Conservation (phyloP, 148 eudicot species). For the Fagopyrum esculentum region DNA sequence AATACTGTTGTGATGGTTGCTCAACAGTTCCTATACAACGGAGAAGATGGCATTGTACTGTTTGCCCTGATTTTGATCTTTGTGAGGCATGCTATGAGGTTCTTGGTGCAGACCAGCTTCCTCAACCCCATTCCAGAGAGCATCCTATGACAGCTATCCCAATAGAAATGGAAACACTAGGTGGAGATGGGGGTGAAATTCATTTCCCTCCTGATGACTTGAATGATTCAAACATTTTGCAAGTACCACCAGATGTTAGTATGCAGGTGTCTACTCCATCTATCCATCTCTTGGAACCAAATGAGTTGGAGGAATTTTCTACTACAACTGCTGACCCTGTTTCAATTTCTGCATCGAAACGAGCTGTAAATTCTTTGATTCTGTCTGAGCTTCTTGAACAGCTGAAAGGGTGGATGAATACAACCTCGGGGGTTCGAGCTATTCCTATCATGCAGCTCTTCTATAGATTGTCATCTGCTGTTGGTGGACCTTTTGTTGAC, state of each 20-base stretch:
- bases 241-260: conserved; percentile 42
- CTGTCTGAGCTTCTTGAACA: conserved; percentile 84
- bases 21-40: conserved; percentile 93
- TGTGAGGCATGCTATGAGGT: conserved; percentile 98
- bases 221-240: conserved; percentile 49
- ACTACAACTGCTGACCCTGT: conserved; percentile 73
- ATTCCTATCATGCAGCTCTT: conserved; percentile 97
- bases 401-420: conserved; percentile 94
- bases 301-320: conserved; percentile 68
- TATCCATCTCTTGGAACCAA: conserved; percentile 77
- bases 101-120: conserved; percentile 77
- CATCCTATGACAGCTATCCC: conserved; percentile 98
- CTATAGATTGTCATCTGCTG: conserved; percentile 86
- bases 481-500: conserved; percentile 95
- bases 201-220: conserved; percentile 68
- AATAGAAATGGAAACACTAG: conserved; percentile 80
- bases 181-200: conserved; percentile 77
- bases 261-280: conserved; percentile 61
- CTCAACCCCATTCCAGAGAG: conserved; percentile 95
- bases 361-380: conserved; percentile 91
- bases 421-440: conserved; percentile 77
- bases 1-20: conserved; percentile 99
- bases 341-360: conserved; percentile 90
- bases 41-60: conserved; percentile 93
- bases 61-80: conserved; percentile 98